Percentiles rank a stretch among this genome's conserved stretches.
These are phyloP conservation scores for Epithemia pelagica DNA, from an alignment of 108 stramenopile species.

Conservation along the genomic window DNA sequence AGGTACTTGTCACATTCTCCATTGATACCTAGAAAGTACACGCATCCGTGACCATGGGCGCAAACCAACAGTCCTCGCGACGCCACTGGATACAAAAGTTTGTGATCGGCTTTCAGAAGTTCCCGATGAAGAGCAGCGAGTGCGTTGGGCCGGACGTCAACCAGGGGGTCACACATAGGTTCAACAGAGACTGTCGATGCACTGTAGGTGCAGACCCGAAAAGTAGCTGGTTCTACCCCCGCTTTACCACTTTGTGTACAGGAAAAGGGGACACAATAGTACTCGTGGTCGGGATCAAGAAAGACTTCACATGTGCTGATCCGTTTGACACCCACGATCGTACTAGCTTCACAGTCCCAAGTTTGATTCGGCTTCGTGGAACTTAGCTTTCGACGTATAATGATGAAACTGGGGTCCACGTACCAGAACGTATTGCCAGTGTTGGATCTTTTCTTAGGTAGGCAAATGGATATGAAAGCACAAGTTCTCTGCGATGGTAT, in stretches of 20 bases:
- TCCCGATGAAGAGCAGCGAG: constrained; percentile 10
- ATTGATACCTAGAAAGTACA: constrained; percentile 20
- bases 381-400: constrained; percentile 14
- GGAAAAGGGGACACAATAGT: constrained; percentile 21
- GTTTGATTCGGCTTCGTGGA: not conserved
- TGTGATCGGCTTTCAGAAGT: constrained; percentile 7
- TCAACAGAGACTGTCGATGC: not conserved
- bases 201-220: constrained; percentile 9
- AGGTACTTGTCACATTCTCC: constrained; percentile 8
- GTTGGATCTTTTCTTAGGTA: constrained; percentile 31
- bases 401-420: constrained; percentile 15
- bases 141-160: not conserved
- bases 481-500: constrained; percentile 8
- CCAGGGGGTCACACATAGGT: not conserved
- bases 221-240: not conserved
- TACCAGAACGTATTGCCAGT: constrained; percentile 22
- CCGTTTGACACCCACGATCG: constrained; percentile 13
- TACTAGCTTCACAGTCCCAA: constrained; percentile 10
- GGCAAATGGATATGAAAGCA: constrained; percentile 24
- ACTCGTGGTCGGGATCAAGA: constrained; percentile 20
- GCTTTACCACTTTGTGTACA: not conserved
- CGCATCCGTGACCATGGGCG: constrained; percentile 20
- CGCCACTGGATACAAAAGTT: constrained; percentile 12
- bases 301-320: constrained; percentile 17
- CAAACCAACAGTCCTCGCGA: constrained; percentile 8